These are phyloP conservation scores for Funneliformis geosporum DNA, from an alignment of 192 early-diverging fungal species.

Conservation along the genomic window DNA sequence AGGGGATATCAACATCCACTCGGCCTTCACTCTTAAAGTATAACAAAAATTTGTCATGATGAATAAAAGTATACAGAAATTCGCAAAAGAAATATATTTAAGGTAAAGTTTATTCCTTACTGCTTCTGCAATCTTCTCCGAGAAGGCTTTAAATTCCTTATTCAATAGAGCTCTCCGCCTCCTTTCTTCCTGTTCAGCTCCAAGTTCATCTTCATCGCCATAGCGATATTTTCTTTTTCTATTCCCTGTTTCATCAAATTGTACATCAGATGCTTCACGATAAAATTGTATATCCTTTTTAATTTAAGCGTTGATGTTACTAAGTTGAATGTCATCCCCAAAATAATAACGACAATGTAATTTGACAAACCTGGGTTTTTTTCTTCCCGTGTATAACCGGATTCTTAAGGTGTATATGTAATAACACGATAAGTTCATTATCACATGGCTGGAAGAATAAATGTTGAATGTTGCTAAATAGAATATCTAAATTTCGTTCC, in stretches of 20 bases:
- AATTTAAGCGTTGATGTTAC: background rate
- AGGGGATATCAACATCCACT: constrained; percentile 90
- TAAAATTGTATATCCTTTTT: constrained; percentile 97
- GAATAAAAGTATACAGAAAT: background rate
- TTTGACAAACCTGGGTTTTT: constrained; percentile 72
- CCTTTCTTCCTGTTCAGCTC: constrained; percentile 93
- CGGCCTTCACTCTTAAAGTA: constrained; percentile 64
- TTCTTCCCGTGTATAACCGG: constrained; percentile 98
- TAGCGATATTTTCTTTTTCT: constrained; percentile 80
- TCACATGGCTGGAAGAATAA: constrained; percentile 99
- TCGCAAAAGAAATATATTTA: background rate
- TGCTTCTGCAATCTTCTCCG: constrained; percentile 82
- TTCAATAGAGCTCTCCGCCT: constrained; percentile 81
- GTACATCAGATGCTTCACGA: constrained; percentile 91
- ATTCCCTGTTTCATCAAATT: constrained; percentile 97
- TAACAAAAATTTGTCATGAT: background rate
- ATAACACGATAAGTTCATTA: constrained; percentile 89
- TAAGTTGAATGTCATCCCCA: too few relatives aligned
- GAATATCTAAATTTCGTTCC: constrained; percentile 62
- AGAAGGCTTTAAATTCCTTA: constrained; percentile 91
- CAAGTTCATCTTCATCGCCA: constrained; percentile 98
- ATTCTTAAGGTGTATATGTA: constrained; percentile 96
- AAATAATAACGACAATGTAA: too few relatives aligned
- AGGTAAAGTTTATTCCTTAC: constrained; percentile 45
- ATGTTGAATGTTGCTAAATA: constrained; percentile 98